Evolutionary conservation across 2,329 filamentous ascomycete species (phyloP).

Genomic region (Dissoconium aciculare): DNA sequence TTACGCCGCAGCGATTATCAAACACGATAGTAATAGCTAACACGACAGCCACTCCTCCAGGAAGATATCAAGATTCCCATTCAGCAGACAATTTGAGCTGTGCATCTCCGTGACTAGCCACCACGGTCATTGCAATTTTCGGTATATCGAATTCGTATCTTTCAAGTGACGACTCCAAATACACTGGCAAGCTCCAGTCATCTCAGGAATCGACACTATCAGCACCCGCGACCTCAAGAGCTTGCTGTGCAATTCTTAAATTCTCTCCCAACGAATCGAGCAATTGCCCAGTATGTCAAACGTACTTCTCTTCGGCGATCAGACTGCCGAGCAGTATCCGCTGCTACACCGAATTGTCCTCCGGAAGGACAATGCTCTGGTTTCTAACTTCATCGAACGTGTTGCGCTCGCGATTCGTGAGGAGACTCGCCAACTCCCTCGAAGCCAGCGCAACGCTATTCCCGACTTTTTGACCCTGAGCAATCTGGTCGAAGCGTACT

Average conservation of each 20-base stretch:
- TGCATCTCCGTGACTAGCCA: constrained; percentile 22
- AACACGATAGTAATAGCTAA: too few relatives aligned
- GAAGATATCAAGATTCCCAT: too few relatives aligned
- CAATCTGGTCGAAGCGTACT: constrained; percentile 51
- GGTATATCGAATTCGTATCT: too few relatives aligned
- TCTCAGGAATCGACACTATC: constrained; percentile 3
- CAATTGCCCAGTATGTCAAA: constrained; percentile 25
- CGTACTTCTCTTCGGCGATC: constrained; percentile 53
- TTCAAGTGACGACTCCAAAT: too few relatives aligned
- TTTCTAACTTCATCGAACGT: constrained; percentile 48
- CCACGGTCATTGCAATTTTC: constrained; percentile 13
- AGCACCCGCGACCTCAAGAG: too few relatives aligned
- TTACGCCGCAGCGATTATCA: too few relatives aligned
- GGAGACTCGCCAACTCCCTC: constrained; percentile 44
- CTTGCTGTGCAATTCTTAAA: not conserved
- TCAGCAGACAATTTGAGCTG: too few relatives aligned
- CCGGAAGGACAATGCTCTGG: constrained; percentile 40
- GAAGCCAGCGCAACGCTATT: constrained; percentile 42
- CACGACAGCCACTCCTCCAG: too few relatives aligned
- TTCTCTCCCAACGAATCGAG: constrained; percentile 1
- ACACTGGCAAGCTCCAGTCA: too few relatives aligned
- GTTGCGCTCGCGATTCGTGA: constrained; percentile 42
- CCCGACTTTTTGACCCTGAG: constrained; percentile 48
- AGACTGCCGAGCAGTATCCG: constrained; percentile 51
- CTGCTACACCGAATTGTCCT: constrained; percentile 39